A percentile compares a stretch with the other conserved stretches of the same genome.
phyloP scores from a whole-genome alignment of 1,284 basidiomycete species.

The Meira nashicola region DNA sequence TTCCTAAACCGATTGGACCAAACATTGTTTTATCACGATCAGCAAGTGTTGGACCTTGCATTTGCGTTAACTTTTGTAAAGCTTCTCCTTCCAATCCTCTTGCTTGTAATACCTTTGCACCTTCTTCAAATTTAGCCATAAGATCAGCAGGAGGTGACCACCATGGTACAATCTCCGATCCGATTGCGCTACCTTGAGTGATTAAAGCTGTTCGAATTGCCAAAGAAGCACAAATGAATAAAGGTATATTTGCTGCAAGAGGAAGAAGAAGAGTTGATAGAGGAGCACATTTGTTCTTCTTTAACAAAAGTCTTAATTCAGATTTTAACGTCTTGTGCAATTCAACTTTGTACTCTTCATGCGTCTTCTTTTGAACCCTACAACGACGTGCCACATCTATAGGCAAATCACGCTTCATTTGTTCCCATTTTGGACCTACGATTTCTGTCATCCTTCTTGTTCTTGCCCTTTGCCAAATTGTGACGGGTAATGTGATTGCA shows the following conservation, averaged over 20 bases:
- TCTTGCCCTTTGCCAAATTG: constrained; percentile 71
- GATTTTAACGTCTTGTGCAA: constrained; percentile 45
- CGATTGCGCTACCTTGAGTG: constrained; percentile 25
- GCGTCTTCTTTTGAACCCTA: constrained; percentile 60
- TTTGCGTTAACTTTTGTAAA: constrained; percentile 5
- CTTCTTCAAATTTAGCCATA: constrained; percentile 28
- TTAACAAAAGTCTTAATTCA: constrained; percentile 28
- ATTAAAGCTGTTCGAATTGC: constrained; percentile 36
- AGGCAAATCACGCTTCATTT: constrained; percentile 57
- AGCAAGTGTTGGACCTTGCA: constrained; percentile 34
- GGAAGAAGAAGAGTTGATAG: constrained; percentile 35
- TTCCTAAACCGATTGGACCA: constrained; percentile 41
- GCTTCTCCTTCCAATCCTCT: constrained; percentile 36
- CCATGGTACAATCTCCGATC: constrained; percentile 41
- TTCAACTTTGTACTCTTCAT: constrained; percentile 56
- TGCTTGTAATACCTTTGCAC: constrained; percentile 35
- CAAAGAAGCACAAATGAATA: constrained; percentile 39
- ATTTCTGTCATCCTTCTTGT: constrained; percentile 65
- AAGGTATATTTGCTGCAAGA: constrained; percentile 36
- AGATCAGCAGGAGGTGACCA: constrained; percentile 43
- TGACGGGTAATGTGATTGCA: constrained; percentile 66
- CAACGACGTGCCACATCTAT: constrained; percentile 57
- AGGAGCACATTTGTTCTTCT: constrained; percentile 38
- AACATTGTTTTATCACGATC: constrained; percentile 41
- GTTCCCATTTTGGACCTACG: constrained; percentile 65